Evolutionary conservation across 371 early-diverging fungal species (phyloP), one percentile per base, ranked within the genome.

Genomic region (Aphelidium insulamus): DNA sequence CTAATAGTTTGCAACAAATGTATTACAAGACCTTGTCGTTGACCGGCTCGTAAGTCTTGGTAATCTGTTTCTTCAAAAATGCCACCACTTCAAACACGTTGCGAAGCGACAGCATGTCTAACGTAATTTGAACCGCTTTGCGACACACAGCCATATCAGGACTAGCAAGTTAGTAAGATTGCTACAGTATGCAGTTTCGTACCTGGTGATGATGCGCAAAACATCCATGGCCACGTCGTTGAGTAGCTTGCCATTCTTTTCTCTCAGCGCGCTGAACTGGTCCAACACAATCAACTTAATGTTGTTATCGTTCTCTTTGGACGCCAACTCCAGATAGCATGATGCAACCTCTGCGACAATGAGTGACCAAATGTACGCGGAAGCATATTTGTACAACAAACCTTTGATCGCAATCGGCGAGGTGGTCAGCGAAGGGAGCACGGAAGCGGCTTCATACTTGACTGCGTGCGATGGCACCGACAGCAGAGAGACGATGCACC

Each of bases 91-190:
- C 86, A 38, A 75, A 69, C 19, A 90, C 82, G 43, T 94, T 94
- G 41, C 87, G 68, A 31, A 66, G 76, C 31, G 81, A 68, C 5
- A 79, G 76, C 65, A 90, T 66, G 25, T 82, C 75, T 64, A 91
- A 65, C 18, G 77, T 81, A 26, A 91, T 77, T 15, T 65, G 59
- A 21, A 94, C 50, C 27, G 77, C 75, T 55, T 80, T 85, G 36
- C 73, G 68, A 24, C 90, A 79, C n/a, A 94, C 95, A 34, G 79
- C 84, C 43, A 94, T 68, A 41, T 95, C 97, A 32, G 91, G 91
- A 41, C 83, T 75, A 43, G 32, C 37, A 14, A 22, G n/a, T 10
- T 15, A 30, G 18, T 16, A 22, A 37, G 11, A 15, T 5, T 33
- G 8, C 18, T 5, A 28, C n/a, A 26, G 0, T 9, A 15, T n/a